Conservation (phyloP, 306 rosid genomes). For the Ammopiptanthus mongolicus region DNA sequence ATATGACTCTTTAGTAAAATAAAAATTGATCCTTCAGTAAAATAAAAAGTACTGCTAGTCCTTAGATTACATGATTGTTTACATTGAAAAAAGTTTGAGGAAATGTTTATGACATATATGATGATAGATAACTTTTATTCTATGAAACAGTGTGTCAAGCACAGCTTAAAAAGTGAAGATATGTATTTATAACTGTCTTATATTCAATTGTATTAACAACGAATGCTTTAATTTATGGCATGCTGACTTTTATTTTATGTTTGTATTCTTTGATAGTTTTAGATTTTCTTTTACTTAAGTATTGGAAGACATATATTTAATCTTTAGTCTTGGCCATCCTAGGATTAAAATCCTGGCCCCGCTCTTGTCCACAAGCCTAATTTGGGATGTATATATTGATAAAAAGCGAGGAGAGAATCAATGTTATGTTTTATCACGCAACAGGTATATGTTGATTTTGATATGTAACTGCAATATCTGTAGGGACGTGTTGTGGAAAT, state of each 20-base stretch:
- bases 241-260: not conserved
- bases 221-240: not conserved
- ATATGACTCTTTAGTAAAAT: not conserved
- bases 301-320: not conserved
- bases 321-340: not conserved
- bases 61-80: not conserved
- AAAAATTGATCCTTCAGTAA: not conserved
- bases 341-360: not conserved
- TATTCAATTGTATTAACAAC: not conserved
- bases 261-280: not conserved
- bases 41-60: not conserved
- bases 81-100: not conserved
- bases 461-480: constrained; percentile 19
- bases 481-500: constrained; percentile 99
- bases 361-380: not conserved
- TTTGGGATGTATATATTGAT: not conserved
- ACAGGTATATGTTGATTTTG: constrained; percentile 10
- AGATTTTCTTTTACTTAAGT: not conserved
- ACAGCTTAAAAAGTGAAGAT: not conserved
- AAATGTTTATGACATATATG: too few relatives aligned
- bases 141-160: not conserved
- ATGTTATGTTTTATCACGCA: not conserved
- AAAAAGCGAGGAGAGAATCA: not conserved
- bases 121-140: not conserved
- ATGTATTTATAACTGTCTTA: not conserved